phyloP scores from a whole-genome alignment of 2,329 filamentous ascomycete genomes.

The Curvularia verruculosa region DNA sequence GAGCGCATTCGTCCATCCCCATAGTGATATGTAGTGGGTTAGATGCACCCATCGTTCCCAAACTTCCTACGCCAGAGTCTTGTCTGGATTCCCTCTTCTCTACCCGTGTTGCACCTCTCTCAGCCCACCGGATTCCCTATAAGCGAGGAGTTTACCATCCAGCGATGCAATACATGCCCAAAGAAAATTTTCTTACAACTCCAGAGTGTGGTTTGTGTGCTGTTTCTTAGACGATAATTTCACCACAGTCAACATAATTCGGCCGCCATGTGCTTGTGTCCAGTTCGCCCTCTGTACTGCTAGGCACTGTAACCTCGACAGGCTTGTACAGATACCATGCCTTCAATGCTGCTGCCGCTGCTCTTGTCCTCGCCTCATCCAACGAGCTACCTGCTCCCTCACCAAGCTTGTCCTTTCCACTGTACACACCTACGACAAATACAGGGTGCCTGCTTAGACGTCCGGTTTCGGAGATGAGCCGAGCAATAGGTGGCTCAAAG shows the following conservation, averaged over 20 bases:
- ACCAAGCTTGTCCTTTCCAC: constrained; percentile 86
- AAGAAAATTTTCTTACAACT: constrained; percentile 17
- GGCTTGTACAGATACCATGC: constrained; percentile 97
- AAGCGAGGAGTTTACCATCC: constrained; percentile 22
- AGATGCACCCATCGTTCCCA: constrained; percentile 5
- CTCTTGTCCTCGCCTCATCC: constrained; percentile 76
- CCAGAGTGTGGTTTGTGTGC: constrained; percentile 24
- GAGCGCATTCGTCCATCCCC: constrained; percentile 4
- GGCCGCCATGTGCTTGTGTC: constrained; percentile 56
- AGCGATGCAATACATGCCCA: constrained; percentile 18
- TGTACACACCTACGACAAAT: constrained; percentile 92
- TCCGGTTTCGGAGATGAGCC: constrained; percentile 89
- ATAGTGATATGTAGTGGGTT: constrained; percentile 1
- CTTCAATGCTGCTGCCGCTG: constrained; percentile 85
- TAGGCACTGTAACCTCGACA: constrained; percentile 58
- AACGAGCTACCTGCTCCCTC: constrained; percentile 84
- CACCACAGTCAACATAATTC: constrained; percentile 63
- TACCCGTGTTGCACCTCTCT: neutral
- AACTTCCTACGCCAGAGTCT: neutral
- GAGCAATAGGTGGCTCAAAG: constrained; percentile 85
- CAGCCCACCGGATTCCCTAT: constrained; percentile 17
- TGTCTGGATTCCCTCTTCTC: neutral
- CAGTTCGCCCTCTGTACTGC: constrained; percentile 51
- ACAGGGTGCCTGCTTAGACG: constrained; percentile 83
- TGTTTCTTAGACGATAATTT: constrained; percentile 56